Percentiles rank a stretch among this genome's conserved stretches.
phyloP scores from a whole-genome alignment of 495 filamentous ascomycete species.

The Neurospora sp. region DNA sequence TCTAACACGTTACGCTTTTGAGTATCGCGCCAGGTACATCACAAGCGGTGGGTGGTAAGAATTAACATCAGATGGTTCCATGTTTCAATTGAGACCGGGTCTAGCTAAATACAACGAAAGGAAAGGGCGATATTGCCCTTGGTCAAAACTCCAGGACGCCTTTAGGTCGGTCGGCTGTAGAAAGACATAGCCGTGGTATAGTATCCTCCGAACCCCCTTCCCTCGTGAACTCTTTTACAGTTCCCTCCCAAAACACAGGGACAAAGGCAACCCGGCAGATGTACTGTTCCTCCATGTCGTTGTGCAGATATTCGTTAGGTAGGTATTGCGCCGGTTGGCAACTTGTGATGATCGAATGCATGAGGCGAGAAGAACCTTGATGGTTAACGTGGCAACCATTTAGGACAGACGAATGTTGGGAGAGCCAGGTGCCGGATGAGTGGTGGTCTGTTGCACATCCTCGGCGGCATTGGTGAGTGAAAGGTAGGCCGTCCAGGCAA shows the following conservation, averaged over 20 bases:
- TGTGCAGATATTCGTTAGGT: background rate
- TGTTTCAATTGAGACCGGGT: background rate
- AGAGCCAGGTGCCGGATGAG: constrained; percentile 18
- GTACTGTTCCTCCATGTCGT: background rate
- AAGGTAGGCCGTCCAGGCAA: constrained; percentile 98
- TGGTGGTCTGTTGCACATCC: constrained; percentile 28
- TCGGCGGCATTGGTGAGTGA: constrained; percentile 88
- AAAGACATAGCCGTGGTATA: background rate
- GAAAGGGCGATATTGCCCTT: background rate
- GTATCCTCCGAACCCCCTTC: background rate
- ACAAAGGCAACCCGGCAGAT: background rate
- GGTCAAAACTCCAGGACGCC: background rate
- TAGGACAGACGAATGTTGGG: constrained; percentile 20
- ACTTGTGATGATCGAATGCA: background rate
- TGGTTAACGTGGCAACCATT: background rate
- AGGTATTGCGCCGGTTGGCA: background rate
- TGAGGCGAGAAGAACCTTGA: background rate
- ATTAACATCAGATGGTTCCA: background rate
- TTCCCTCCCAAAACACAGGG: background rate
- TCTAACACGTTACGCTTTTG: background rate
- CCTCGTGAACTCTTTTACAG: background rate
- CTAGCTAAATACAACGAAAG: background rate
- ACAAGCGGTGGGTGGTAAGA: background rate
- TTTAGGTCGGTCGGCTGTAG: background rate
- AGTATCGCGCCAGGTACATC: background rate